Base-by-base conservation (phyloP, 2,329 filamentous ascomycete species). In the Fusarium chuoi region DNA sequence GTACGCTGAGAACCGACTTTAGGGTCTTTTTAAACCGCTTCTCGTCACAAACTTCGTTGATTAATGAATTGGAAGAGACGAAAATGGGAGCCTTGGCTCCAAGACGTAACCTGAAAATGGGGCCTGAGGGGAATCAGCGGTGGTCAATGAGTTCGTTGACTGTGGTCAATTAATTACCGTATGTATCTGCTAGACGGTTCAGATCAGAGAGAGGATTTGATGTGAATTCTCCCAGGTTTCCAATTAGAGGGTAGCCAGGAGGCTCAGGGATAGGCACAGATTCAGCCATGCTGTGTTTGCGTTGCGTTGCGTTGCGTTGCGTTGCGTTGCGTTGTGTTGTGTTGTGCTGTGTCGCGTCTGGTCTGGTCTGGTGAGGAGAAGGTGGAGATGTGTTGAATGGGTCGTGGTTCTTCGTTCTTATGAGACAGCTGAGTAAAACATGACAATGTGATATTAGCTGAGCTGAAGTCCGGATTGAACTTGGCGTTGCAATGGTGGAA, bases 21-120 rank as follows among this genome's bases (percentile, higher is more conserved):
- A 92, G 81, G 0, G 83, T 81, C 79, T 94, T 94, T 30, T 84
- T 77, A 78, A 94, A 93, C n/a, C 90, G 85, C 66, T 86, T 89
- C 79, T 93, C 91, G 69, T 93, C 86, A 73, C 89, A 93, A 13
- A 88, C 77, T 76, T 93, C 91, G 63, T 92, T 86, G 38, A 92
- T 83, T 1, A 93, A 82, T 42, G 86, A 86, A 24, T 87, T 85
- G 38, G 83, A 88, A 48, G 84, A 86, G 49, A 89, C 82, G 63
- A 92, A 82, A 49, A 91, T 69, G 12, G 67, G 55, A 9, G 61
- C 30, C 18, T 68, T 72, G 42, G 63, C 12, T 39, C 69, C 73
- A 3, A 78, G 51, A 18, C 64, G 71, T 3, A 78, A 24, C 62
- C 75, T 62, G 48, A 75, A 77, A 51, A 78, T 78, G 58, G 71